Base-by-base conservation (phyloP, 1,284 basidiomycete species). In the Pseudozyma tsukubaensis region DNA sequence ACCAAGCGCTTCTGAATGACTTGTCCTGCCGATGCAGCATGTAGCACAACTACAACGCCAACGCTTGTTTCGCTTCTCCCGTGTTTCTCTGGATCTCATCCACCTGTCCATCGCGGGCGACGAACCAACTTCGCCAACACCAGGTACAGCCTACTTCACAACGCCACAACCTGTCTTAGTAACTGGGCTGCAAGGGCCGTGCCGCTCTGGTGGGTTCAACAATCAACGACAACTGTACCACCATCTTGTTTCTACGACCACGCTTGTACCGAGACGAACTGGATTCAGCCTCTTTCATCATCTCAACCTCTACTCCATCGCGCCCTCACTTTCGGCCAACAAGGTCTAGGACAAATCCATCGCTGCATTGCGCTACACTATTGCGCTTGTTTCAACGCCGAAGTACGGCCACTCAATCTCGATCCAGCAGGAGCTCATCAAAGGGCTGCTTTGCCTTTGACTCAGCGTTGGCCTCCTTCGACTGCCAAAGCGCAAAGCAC, bases 161-260 rank as follows among this genome's bases (percentile, higher is more conserved):
- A 29, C 24, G 24, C 24, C 53, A 29, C 43, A 29, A 47, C 18
- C 21, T 14, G 16, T 21, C 24, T 51, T 35, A 43, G 36, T 52
- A 51, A 37, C 34, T 59, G 24, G 50, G 34, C 50, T 59, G 58
- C 58, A 48, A 59, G 50, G 16, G 43, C 36, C 50, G 21, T 29
- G 50, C 58, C 44, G 35, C 50, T 35, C 34, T 42, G 44, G 19
- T 43, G 18, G 42, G 16, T 24, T 45, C 44, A 45, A 45, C 44
- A 18, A 45, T 14, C 21, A 24, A 24, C 44, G 12, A 12, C 9
- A 11, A 12, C 19, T 45, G 19, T 24, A 24, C 18, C 44, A 45
- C 18, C 12, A 39, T n/a, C 37, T 14, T 14, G 24, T 24, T 50
- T 49, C 6, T 29, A 29, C 24, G 24, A 29, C 24, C 24, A 29